Percentiles rank a stretch among this genome's conserved stretches.
phyloP scores from a whole-genome alignment of 441 rosid genomes.

The Populus hybrid region DNA sequence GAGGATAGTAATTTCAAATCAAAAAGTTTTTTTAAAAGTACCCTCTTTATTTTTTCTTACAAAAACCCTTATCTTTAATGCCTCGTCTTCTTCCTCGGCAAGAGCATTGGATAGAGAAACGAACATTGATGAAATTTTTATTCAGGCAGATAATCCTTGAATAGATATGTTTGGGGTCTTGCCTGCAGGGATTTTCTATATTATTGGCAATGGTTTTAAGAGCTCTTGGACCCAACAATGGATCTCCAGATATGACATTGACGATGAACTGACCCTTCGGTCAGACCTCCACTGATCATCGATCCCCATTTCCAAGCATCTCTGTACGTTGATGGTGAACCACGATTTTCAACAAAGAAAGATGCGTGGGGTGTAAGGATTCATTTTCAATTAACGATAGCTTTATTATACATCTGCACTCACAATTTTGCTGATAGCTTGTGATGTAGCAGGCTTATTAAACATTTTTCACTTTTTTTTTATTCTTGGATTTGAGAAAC shows the following conservation, averaged over 20 bases:
- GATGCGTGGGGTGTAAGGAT: constrained; percentile 30
- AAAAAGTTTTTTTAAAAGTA: too few relatives aligned
- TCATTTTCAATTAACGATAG: neutral
- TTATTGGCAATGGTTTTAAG: constrained; percentile 37
- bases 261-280: constrained; percentile 23
- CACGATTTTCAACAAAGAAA: constrained; percentile 13
- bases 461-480: neutral
- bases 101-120: neutral
- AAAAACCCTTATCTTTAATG: too few relatives aligned
- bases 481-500: too few relatives aligned
- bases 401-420: too few relatives aligned
- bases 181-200: constrained; percentile 36
- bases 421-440: neutral
- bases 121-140: neutral
- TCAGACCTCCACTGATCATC: constrained; percentile 32
- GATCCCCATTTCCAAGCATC: constrained; percentile 24
- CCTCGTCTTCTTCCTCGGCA: too few relatives aligned
- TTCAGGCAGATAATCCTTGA: neutral
- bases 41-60: too few relatives aligned
- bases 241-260: constrained; percentile 24
- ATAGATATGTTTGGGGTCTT: neutral
- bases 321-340: constrained; percentile 16
- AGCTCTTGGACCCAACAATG: constrained; percentile 20
- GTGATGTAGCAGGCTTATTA: neutral
- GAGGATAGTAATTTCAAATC: too few relatives aligned